Percentiles rank a stretch among this genome's conserved stretches.
These are phyloP conservation scores for Rosa chinensis DNA, from an alignment of 306 rosid genomes.

Conservation along the genomic window DNA sequence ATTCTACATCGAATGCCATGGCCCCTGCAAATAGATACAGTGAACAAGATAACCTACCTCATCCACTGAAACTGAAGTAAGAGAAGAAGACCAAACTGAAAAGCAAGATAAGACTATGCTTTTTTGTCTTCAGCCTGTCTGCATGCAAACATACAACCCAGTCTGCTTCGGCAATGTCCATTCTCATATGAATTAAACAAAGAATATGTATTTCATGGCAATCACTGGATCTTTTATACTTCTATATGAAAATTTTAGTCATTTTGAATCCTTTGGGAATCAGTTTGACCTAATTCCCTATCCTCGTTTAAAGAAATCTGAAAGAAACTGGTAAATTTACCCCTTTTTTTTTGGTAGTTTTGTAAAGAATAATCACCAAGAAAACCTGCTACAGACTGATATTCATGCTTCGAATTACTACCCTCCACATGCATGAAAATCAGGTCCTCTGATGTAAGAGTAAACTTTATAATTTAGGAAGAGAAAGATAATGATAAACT, in stretches of 20 bases:
- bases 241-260: not conserved
- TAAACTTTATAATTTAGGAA: not conserved
- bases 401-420: not conserved
- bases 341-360: not conserved
- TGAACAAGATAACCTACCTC: constrained; percentile 25
- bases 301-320: not conserved
- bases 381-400: not conserved
- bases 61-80: constrained; percentile 15
- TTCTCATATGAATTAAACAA: not conserved
- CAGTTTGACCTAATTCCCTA: not conserved
- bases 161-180: not conserved
- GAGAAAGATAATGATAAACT: not conserved
- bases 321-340: not conserved
- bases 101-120: not conserved
- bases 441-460: not conserved
- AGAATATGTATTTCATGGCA: not conserved
- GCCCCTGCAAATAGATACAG: constrained; percentile 64
- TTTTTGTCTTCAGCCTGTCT: not conserved
- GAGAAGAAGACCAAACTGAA: constrained; percentile 17
- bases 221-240: not conserved
- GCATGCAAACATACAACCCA: constrained; percentile 7
- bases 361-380: not conserved
- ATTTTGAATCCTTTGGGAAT: not conserved
- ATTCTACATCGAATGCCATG: constrained; percentile 89
- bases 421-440: not conserved